Percentiles rank a stretch among this genome's conserved stretches.
phyloP scores from a whole-genome alignment of 495 filamentous ascomycete species.

The Immersiella caudata region DNA sequence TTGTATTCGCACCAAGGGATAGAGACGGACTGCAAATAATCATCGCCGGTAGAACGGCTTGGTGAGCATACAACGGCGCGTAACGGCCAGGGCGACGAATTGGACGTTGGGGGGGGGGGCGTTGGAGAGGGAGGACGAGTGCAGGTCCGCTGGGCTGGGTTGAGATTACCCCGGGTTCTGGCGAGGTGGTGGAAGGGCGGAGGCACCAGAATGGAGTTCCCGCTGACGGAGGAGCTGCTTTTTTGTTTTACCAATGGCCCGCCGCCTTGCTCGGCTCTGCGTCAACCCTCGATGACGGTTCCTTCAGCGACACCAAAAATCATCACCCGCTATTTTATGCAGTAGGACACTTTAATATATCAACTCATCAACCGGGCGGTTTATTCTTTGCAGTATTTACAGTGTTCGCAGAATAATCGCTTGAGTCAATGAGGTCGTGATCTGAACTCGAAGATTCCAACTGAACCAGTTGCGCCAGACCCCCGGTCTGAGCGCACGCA shows the following conservation, averaged over 20 bases:
- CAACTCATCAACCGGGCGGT: neutral
- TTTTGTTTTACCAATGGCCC: neutral
- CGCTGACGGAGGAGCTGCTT: neutral
- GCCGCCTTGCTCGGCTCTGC: neutral
- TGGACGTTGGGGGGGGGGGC: neutral
- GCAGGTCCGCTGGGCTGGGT: neutral
- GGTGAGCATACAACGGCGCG: constrained; percentile 9
- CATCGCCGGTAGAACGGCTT: constrained; percentile 9
- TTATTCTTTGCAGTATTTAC: neutral
- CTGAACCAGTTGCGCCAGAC: neutral
- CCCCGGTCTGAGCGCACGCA: neutral
- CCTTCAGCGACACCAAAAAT: neutral
- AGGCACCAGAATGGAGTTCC: neutral
- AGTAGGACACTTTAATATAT: neutral
- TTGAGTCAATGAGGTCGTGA: neutral
- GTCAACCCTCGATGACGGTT: neutral
- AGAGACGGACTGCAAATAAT: constrained; percentile 4
- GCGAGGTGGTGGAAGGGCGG: neutral
- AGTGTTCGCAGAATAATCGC: neutral
- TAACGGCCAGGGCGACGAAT: neutral
- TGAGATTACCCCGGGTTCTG: neutral
- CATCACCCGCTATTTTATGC: constrained; percentile 5
- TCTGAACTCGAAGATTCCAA: neutral
- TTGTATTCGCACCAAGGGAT: constrained; percentile 9
- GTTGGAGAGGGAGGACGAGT: neutral